Base-by-base conservation (phyloP, 805 yeast genomes). In the Ogataea haglerorum region DNA sequence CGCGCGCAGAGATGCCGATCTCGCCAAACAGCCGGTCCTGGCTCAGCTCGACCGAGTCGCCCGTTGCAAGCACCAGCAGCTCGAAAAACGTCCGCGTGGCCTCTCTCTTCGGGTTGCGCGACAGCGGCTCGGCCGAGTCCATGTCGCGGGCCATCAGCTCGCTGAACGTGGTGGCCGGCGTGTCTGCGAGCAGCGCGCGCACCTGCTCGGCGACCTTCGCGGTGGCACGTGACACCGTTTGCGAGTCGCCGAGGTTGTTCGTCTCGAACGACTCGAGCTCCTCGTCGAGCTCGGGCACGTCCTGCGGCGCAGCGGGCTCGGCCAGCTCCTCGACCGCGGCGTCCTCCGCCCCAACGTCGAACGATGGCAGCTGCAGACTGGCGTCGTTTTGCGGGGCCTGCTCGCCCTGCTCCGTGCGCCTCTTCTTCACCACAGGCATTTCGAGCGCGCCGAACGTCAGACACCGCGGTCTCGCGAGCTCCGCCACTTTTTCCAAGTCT, bases 1-100 rank as follows among this genome's bases (percentile, higher is more conserved):
- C 36, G 41, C 42, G 42, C 37, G 53, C 46, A 18, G 48, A 57
- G 26, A 85, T 70, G n/a, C 48, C 51, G 42, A 87, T 80, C 27
- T 73, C 76, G 4, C 81, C 82, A 48, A 80, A 86, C 15, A 82
- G 52, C 28, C 65, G 67, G 6, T 70, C 68, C 64, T 87, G 95
- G 26, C 75, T 63, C 30, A 88, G 60, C 12, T 68, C 65, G 33
- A 89, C 65, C 39, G 91, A 81, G 51, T 83, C 89, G 32, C 78
- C 70, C 5, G 93, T 82, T 2, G 95, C 95, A 42, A 89, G 68
- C 3, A 88, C 91, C 51, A 89, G 68, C 57, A 89, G 60, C 58
- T 89, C 95, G 54, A 88, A 89, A 62, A 89, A 89, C 39, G 85
- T 71, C 52, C 78, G 73, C 2, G 87, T 78, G 15, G 88, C 86